Evolutionary conservation across 2,329 filamentous ascomycete species (phyloP), one percentile per base, ranked within the genome.

Genomic region (Pezicula carpinea): DNA sequence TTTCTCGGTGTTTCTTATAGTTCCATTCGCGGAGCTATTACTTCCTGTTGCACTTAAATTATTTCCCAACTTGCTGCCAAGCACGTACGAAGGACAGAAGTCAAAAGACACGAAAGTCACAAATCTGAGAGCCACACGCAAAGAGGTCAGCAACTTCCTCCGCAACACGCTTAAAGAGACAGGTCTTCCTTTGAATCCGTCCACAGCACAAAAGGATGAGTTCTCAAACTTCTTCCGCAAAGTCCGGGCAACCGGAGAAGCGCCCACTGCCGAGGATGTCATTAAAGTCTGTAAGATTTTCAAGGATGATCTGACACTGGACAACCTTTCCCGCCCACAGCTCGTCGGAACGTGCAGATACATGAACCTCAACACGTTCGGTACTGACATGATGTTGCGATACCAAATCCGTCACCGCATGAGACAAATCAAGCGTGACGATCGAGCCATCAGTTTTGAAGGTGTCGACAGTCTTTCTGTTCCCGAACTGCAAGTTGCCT

Each of bases 221-320:
- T 99, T 99, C 60, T 79, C 86, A 51, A 89, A 92, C 61, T 99
- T 99, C 72, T 99, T 99, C 84, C 86, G 89, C 65, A 99, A 99
- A 75, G 81, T 97, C 53, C 79, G 93, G 45, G 83, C 89, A 15
- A 96, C 92, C 1, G 93, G 92, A 54, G 92, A 97, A 72, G 77
- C 85, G 39, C 93, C 93, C 1, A 93, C 88, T 4, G 80, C 83
- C 45, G 80, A 91, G 56, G 93, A 99, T 64, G 89, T 99, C 53
- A 95, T 99, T 75, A 96, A 93, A 71, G 92, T 99, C 53, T 97
- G 93, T 82, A 95, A 96, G 77, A 87, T 95, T 55, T 99, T 99
- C 81, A 95, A 93, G 68, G 93, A 99, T 65, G 93, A 99, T 67
- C 66, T 99, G 60, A 99, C 93, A 0, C 77, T 99, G 26, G 93